Percentiles rank a stretch among this genome's conserved stretches.
Evolutionary conservation across 129 eudicot species (phyloP).

Genomic region (Lactuca sativa): DNA sequence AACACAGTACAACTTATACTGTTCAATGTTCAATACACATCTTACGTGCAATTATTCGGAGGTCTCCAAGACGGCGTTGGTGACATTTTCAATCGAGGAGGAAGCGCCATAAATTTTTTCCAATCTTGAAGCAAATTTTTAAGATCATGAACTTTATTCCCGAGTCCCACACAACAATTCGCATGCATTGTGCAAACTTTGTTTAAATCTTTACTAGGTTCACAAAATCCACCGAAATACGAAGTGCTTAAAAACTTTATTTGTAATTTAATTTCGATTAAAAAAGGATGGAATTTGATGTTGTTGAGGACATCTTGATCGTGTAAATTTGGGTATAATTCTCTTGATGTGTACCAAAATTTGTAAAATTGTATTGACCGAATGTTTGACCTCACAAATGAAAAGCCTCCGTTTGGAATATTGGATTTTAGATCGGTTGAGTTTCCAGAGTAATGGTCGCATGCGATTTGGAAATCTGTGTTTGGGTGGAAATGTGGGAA

Average conservation of each 20-base stretch:
- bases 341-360: constrained; percentile 64
- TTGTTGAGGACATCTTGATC: constrained; percentile 75
- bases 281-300: constrained; percentile 44
- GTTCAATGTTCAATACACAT: not conserved
- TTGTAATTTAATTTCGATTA: constrained; percentile 42
- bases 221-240: constrained; percentile 75
- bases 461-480: constrained; percentile 72
- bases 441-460: constrained; percentile 66
- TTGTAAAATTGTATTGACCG: constrained; percentile 72
- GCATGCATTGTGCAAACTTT: constrained; percentile 73
- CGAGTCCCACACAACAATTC: constrained; percentile 68
- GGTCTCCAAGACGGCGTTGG: constrained; percentile 46
- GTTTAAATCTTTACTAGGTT: constrained; percentile 65
- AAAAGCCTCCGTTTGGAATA: constrained; percentile 63
- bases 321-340: constrained; percentile 54
- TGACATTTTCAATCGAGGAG: constrained; percentile 42
- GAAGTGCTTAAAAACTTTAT: constrained; percentile 59
- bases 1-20: not conserved
- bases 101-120: constrained; percentile 61
- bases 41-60: constrained; percentile 71
- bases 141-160: constrained; percentile 68
- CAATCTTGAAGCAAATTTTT: constrained; percentile 73
- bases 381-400: constrained; percentile 52
- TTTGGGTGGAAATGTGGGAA: constrained; percentile 57
- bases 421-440: constrained; percentile 39